phyloP scores from a whole-genome alignment of 139 green algal species.

The Gonium pectorale region DNA sequence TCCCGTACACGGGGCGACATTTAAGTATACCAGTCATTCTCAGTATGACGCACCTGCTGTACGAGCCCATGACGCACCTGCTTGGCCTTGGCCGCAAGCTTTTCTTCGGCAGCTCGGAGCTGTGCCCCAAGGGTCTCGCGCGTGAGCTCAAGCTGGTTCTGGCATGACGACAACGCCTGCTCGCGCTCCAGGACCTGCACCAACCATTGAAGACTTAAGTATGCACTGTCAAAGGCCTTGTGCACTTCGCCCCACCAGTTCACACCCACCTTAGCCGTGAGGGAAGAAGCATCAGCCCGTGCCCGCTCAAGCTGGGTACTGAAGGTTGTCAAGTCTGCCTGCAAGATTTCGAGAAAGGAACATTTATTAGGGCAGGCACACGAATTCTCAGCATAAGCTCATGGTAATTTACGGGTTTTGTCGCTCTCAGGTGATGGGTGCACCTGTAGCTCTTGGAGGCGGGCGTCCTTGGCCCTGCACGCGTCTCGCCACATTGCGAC shows the following conservation, averaged over 20 bases:
- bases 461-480: constrained; percentile 32
- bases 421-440: background rate
- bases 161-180: background rate
- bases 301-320: constrained; percentile 19
- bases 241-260: background rate
- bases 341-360: too few relatives aligned
- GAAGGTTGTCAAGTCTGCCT: constrained; percentile 24
- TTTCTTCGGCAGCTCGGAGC: constrained; percentile 8
- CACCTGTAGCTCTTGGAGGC: constrained; percentile 40
- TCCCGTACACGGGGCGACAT: too few relatives aligned
- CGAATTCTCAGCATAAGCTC: too few relatives aligned
- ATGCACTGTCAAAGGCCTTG: background rate
- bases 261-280: constrained; percentile 11
- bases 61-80: background rate
- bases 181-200: constrained; percentile 40
- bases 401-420: too few relatives aligned
- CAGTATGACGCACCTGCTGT: background rate
- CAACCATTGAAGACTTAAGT: too few relatives aligned
- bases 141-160: background rate
- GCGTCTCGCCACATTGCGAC: constrained; percentile 39
- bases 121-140: constrained; percentile 26
- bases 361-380: too few relatives aligned
- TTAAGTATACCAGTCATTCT: too few relatives aligned
- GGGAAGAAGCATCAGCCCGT: background rate
- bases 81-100: constrained; percentile 16